phyloP scores from a whole-genome alignment of 805 yeast species.

The Debaryomyces prosopidis region DNA sequence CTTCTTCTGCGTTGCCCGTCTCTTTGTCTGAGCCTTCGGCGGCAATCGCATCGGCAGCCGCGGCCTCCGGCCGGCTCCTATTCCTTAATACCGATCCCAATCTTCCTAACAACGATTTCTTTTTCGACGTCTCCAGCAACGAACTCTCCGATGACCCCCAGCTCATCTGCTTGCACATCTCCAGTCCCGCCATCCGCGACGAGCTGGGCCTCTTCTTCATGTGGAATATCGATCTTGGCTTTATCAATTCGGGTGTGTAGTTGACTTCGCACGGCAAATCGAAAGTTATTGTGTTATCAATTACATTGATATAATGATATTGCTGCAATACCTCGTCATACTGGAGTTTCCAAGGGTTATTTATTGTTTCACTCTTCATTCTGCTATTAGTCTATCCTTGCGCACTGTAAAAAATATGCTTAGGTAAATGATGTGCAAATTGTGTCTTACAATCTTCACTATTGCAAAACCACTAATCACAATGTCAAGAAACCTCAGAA shows the following conservation, averaged over 20 bases:
- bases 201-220: neutral
- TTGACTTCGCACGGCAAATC: conserved; percentile 49
- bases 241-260: conserved; percentile 3
- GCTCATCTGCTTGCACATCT: neutral
- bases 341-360: conserved; percentile 14
- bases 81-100: conserved; percentile 11
- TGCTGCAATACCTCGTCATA: conserved; percentile 39
- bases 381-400: too few species aligned
- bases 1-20: neutral
- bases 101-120: conserved; percentile 5
- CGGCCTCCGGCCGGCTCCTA: neutral
- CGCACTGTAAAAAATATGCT: too few species aligned
- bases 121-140: neutral
- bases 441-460: too few species aligned
- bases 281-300: conserved; percentile 36
- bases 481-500: too few species aligned
- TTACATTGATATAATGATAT: conserved; percentile 39
- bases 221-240: neutral
- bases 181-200: neutral
- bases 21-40: neutral
- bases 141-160: neutral
- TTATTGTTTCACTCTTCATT: neutral
- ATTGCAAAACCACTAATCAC: too few species aligned
- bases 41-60: neutral
- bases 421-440: too few species aligned